A percentile compares a stretch with the other conserved stretches of the same genome.
Conservation (phyloP, 1,139 yeast genomes). For the Hansenula lynferdii region DNA sequence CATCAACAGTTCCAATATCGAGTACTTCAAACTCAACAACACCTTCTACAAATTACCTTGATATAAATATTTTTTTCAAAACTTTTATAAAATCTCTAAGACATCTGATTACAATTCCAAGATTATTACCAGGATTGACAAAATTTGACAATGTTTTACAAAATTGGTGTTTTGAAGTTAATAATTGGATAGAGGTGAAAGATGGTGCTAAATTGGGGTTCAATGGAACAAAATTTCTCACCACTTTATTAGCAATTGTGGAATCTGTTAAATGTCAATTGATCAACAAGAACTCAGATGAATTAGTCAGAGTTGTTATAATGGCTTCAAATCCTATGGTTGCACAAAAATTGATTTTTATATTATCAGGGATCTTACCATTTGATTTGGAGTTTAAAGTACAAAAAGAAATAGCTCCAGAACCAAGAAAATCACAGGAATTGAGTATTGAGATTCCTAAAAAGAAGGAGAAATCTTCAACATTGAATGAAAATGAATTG, state of each 20-base stretch:
- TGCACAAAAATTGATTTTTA: constrained; percentile 53
- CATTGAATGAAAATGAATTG: no score
- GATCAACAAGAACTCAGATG: constrained; percentile 15
- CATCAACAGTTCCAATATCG: no score
- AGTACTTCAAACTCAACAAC: no score
- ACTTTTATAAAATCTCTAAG: constrained; percentile 25
- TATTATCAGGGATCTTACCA: constrained; percentile 45
- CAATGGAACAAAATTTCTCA: constrained; percentile 19
- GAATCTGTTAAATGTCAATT: constrained; percentile 25
- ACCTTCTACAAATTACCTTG: constrained; percentile 18
- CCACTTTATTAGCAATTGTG: constrained; percentile 16
- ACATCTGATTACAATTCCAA: constrained; percentile 27
- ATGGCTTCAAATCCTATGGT: constrained; percentile 60
- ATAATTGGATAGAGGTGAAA: constrained; percentile 59
- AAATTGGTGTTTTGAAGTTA: constrained; percentile 54
- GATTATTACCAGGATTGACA: constrained; percentile 28
- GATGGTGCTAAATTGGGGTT: constrained; percentile 38
- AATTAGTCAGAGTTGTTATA: constrained; percentile 44
- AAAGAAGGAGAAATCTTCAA: no score
- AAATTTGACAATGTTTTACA: constrained; percentile 22
- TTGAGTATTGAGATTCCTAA: no score
- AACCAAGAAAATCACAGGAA: no score
- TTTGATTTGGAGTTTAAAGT: constrained; percentile 8
- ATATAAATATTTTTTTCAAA: constrained; percentile 23
- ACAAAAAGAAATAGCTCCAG: no score